Conservation (phyloP, 768 basidiomycete genomes). For the Trametes coccinea region DNA sequence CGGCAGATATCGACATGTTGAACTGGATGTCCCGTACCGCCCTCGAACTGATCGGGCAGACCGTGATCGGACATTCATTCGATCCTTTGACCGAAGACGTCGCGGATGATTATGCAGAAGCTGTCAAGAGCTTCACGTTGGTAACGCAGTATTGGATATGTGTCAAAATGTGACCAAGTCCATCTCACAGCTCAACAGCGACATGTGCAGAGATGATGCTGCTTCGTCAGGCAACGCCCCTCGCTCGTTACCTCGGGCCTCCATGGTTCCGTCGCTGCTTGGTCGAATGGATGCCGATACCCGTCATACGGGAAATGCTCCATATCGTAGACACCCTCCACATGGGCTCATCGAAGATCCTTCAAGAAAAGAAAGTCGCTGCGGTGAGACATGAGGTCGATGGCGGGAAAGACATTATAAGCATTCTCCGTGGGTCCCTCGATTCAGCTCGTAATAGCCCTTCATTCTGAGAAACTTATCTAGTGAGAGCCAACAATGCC, state of each 20-base stretch:
- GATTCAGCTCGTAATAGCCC: too few species aligned
- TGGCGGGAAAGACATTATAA: slow-evolving; percentile 47
- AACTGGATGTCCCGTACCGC: slow-evolving; percentile 31
- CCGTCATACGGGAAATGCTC: slow-evolving; percentile 33
- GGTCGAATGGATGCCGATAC: slow-evolving; percentile 36
- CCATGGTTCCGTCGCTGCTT: slow-evolving; percentile 36
- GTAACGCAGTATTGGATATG: background rate
- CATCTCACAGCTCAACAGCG: background rate
- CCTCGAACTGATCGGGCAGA: slow-evolving; percentile 30
- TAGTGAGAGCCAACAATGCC: slow-evolving; percentile 45
- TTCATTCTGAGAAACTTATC: background rate
- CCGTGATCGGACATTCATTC: slow-evolving; percentile 30
- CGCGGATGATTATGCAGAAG: slow-evolving; percentile 26
- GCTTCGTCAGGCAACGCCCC: slow-evolving; percentile 20
- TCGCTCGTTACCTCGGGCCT: slow-evolving; percentile 17
- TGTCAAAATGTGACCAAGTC: background rate
- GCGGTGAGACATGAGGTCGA: slow-evolving; percentile 35
- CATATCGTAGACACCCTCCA: slow-evolving; percentile 40
- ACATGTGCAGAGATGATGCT: slow-evolving; percentile 9
- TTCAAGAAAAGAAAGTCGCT: slow-evolving; percentile 37
- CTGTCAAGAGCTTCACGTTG: slow-evolving; percentile 25
- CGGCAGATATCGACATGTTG: slow-evolving; percentile 25
- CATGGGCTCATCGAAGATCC: slow-evolving; percentile 37
- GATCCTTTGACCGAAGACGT: slow-evolving; percentile 25
- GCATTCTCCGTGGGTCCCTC: slow-evolving; percentile 41